Evolutionary conservation across 75 land plant genomes (phyloP), one percentile per base, ranked within the genome.

Genomic region (Gnetum montanum): DNA sequence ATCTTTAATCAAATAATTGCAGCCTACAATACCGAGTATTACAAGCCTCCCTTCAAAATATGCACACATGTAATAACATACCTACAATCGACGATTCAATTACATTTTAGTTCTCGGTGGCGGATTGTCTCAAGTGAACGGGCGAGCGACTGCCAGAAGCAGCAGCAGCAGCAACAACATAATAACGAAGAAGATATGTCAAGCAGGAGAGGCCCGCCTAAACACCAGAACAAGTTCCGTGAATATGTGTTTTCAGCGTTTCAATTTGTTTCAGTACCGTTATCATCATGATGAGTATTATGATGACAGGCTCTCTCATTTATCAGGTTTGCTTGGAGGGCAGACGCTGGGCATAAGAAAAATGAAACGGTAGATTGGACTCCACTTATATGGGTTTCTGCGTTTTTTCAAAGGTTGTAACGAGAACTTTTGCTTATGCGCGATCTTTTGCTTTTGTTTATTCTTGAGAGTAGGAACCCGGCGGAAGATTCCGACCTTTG

Each of bases 351-450:
- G 33, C 20, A 8, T 49, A 90, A 90, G 63, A 85, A 59, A 52
- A 90, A 90, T 61, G 90, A 82, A 56, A 79, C 76, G 49, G 96
- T 90, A 66, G 29, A 7, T n/a, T n/a, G n/a, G n/a, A n/a, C n/a
- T n/a, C n/a, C n/a, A 29, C 18, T 0, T 49, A 12, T 50, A 13
- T 16, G 50, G 13, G 36, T 53, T 1, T 36, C 20, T 44, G 10
- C 23, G n/a, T 10, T 4, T 12, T 6, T 56, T 1, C 22, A 25
- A 13, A 5, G 2, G 10, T 11, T 6, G 12, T 29, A 7, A 23
- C 35, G 10, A 12, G 10, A 1, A 7, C 4, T 5, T 6, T 19
- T 28, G 30, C 15, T 57, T 6, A 26, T 26, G 52, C n/a, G 31
- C n/a, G 11, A 3, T 27, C 3, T 8, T n/a, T 44, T 16, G 30